Conservation (phyloP, 1,284 basidiomycete genomes). For the Kwoniella shivajii region DNA sequence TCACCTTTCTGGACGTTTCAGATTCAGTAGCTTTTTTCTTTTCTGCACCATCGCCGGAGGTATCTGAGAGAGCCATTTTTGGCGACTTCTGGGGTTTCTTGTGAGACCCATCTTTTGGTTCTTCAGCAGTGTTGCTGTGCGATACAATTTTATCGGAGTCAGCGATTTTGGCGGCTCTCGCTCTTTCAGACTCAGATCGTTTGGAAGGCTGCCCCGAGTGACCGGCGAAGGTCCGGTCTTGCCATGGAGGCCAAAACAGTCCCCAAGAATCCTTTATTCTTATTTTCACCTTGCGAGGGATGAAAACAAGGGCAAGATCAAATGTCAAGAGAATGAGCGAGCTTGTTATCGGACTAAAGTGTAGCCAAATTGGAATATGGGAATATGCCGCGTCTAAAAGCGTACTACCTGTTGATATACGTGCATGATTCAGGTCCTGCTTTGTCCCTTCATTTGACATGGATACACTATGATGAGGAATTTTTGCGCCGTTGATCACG, state of each 20-base stretch:
- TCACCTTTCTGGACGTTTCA: not conserved
- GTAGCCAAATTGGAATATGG: not conserved
- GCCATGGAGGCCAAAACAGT: conserved; percentile 40
- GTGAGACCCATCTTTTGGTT: no score
- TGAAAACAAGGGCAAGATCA: conserved; percentile 18
- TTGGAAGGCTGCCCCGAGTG: not conserved
- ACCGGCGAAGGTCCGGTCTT: conserved; percentile 16
- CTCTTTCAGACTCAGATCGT: conserved; percentile 7
- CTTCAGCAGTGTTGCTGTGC: no score
- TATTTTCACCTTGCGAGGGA: conserved; percentile 15
- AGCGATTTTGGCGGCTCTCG: conserved; percentile 2
- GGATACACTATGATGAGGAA: not conserved
- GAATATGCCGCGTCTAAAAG: not conserved
- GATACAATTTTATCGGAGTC: no score
- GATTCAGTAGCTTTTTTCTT: not conserved
- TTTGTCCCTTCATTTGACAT: no score
- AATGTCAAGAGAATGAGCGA: conserved; percentile 17
- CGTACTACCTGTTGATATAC: not conserved
- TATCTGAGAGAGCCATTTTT: not conserved
- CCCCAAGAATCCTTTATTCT: conserved; percentile 28
- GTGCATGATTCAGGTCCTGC: not conserved
- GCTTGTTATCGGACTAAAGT: conserved; percentile 11
- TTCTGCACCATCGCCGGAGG: not conserved
- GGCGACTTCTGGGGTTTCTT: no score
- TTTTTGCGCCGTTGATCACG: not conserved